A percentile compares a stretch with the other conserved stretches of the same genome.
Evolutionary conservation across 257 asterid genomes (phyloP).

Genomic region (Scutellaria baicalensis): DNA sequence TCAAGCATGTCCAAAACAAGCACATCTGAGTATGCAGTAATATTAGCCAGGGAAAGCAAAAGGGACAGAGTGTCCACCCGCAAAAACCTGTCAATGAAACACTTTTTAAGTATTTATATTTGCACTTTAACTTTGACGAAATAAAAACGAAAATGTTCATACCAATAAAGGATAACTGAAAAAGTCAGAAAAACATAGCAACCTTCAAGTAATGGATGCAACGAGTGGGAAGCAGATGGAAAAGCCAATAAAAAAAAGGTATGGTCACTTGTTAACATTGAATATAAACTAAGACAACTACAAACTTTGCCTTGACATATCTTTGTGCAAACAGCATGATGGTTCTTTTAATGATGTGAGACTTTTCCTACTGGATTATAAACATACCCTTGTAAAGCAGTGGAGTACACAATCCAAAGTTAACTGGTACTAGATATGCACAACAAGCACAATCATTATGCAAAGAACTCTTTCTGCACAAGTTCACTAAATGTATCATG

Average conservation of each 20-base stretch:
- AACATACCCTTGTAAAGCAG: neutral
- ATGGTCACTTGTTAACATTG: neutral
- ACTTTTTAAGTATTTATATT: neutral
- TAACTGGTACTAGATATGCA: neutral
- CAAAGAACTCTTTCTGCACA: neutral
- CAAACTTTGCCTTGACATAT: neutral
- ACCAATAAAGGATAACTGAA: neutral
- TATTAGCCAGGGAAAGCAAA: conserved; percentile 80
- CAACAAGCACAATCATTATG: neutral
- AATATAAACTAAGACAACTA: neutral
- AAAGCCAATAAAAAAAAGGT: neutral
- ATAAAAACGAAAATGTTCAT: neutral
- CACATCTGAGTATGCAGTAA: conserved; percentile 70
- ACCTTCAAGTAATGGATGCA: neutral
- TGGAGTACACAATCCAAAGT: neutral
- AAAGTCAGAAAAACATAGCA: neutral
- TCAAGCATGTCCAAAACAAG: conserved; percentile 85
- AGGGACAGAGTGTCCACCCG: conserved; percentile 87
- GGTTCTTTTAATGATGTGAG: neutral
- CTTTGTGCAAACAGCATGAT: neutral
- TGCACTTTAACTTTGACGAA: neutral
- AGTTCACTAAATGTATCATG: neutral
- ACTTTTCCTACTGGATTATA: neutral
- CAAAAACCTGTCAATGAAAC: conserved; percentile 50
- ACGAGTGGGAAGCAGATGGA: neutral